Evolutionary conservation across 495 filamentous ascomycete species (phyloP).

Genomic region (Neurospora tetraspora): DNA sequence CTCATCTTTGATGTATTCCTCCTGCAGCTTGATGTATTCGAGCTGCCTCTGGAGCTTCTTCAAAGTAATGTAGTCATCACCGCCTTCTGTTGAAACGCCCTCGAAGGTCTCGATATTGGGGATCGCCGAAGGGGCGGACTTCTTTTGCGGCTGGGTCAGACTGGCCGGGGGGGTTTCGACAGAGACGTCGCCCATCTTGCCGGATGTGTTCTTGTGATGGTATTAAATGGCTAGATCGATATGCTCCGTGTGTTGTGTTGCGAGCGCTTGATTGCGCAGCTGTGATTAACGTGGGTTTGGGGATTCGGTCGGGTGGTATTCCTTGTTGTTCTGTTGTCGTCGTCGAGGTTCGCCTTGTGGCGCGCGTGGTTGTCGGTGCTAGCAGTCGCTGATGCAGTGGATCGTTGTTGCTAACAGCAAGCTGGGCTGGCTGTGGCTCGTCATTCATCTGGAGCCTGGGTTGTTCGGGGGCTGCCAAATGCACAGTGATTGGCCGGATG

Average conservation of each 20-base stretch:
- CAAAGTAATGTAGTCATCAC: slow-evolving; percentile 87
- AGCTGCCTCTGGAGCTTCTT: slow-evolving; percentile 94
- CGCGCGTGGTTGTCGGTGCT: slow-evolving; percentile 12
- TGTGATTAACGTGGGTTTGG: slow-evolving; percentile 2
- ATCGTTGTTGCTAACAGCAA: slow-evolving; percentile 9
- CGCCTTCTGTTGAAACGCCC: slow-evolving; percentile 66
- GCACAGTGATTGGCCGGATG: neutral
- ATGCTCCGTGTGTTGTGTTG: neutral
- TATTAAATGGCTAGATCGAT: neutral
- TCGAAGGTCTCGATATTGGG: slow-evolving; percentile 84
- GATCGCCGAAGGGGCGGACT: slow-evolving; percentile 69
- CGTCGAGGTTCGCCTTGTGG: slow-evolving; percentile 19
- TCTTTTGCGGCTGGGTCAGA: slow-evolving; percentile 63
- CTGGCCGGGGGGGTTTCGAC: slow-evolving; percentile 73
- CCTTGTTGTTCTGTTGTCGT: slow-evolving; percentile 8
- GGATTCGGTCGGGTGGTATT: slow-evolving; percentile 14
- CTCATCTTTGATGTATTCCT: slow-evolving; percentile 99
- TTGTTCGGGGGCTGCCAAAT: neutral
- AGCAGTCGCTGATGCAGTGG: neutral
- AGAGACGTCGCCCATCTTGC: slow-evolving; percentile 70
- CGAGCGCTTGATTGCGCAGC: neutral
- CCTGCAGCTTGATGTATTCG: slow-evolving; percentile 97
- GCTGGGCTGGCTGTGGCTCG: slow-evolving; percentile 10
- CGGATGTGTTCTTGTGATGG: neutral
- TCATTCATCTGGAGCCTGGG: slow-evolving; percentile 22